Evolutionary conservation across 805 yeast genomes (phyloP), one percentile per base, ranked within the genome.

Genomic region (Candida railenensis): DNA sequence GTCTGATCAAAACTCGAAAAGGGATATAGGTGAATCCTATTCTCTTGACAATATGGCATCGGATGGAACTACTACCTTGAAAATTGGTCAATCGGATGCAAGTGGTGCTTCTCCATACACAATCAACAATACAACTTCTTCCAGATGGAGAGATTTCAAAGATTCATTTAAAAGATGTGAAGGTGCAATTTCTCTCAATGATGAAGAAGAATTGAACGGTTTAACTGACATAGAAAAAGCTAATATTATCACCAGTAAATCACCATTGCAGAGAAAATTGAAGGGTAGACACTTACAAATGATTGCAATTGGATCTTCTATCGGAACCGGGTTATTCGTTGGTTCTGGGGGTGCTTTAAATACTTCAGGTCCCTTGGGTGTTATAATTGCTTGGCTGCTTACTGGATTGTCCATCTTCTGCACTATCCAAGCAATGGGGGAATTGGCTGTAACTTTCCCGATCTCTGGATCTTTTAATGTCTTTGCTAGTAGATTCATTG

Each of bases 401-500:
- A 68, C 71, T 9, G 73, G 73, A 16, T 37, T 62, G 11, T 65
- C 70, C 37, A 63, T 67, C 3, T 61, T 65, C 47, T 64, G 69
- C 46, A 71, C 74, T 2, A 66, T 69, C 48, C 75, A 71, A 50
- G 68, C 71, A 7, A 59, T 78, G 67, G 71, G 71, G 52, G 66
- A 80, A 66, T 59, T 75, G 67, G 77, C 78, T 20, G 69, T 67
- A 7, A 65, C 74, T 0, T 71, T 66, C 53, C 76, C 76, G 2
- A 62, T 71, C 30, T 57, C 73, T 43, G 77, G 77, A 38, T 64
- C 69, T 5, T 68, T 69, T 54, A 69, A 70, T 73, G 60, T 90
- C 74, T 53, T 72, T 78, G 56, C 86, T 71, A 73, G 87, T 79
- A 53, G 85, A 73, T 58, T 74, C 77, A 70, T 83, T 36, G 89